Evolutionary conservation across 2,329 filamentous ascomycete species (phyloP).

Genomic region (Nigrospora sphaerica): DNA sequence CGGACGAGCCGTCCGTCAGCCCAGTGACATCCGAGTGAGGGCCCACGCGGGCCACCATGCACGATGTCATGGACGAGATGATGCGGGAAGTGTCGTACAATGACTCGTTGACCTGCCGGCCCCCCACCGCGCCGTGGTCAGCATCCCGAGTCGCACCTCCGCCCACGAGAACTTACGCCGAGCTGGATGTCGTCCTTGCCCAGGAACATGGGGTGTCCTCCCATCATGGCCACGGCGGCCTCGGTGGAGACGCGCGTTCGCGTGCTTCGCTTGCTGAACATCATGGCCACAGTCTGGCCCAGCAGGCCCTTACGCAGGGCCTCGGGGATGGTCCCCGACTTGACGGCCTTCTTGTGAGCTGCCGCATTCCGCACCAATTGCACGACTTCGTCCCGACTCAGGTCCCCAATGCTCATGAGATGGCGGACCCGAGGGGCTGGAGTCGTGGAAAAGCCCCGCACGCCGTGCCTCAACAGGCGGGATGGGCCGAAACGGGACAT

Average conservation of each 20-base stretch:
- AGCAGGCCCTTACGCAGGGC: conserved; percentile 55
- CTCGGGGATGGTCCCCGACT: conserved; percentile 55
- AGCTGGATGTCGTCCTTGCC: conserved; percentile 95
- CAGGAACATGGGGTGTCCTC: conserved; percentile 92
- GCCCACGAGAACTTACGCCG: conserved; percentile 49
- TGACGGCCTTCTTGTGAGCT: conserved; percentile 69
- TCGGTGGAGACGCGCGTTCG: conserved; percentile 91
- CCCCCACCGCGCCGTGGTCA: background rate
- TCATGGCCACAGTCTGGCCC: conserved; percentile 83
- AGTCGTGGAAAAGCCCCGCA: background rate
- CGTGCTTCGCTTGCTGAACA: conserved; percentile 95
- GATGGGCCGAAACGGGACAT: conserved; percentile 2
- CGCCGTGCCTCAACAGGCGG: background rate
- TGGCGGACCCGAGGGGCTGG: conserved; percentile 47
- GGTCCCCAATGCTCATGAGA: conserved; percentile 84
- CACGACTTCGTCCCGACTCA: conserved; percentile 72
- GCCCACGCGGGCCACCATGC: conserved; percentile 73
- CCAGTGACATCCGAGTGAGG: conserved; percentile 67
- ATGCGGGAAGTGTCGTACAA: conserved; percentile 88
- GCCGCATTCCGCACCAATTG: conserved; percentile 78
- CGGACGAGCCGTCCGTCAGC: conserved; percentile 64
- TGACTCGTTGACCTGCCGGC: conserved; percentile 80
- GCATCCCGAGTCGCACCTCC: background rate
- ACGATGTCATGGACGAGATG: conserved; percentile 88
- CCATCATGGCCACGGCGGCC: conserved; percentile 78